A percentile compares a stretch with the other conserved stretches of the same genome.
Evolutionary conservation across 352 stramenopile species (phyloP).

Genomic region (Achlya hypogyna): DNA sequence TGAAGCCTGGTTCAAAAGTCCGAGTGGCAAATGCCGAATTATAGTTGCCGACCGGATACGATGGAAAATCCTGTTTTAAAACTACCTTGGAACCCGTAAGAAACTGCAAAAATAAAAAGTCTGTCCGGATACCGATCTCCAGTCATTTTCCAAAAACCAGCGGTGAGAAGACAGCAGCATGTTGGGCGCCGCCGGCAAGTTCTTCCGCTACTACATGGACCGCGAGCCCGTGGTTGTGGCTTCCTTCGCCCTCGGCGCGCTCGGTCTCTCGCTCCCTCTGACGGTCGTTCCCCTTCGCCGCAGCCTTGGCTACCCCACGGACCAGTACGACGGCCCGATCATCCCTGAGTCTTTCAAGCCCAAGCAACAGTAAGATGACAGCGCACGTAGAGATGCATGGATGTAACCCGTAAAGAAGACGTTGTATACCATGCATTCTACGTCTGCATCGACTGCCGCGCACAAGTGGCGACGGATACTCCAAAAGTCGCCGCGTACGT

Average conservation of each 20-base stretch:
- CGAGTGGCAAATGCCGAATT: no score
- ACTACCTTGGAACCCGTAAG: neutral
- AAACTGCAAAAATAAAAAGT: neutral
- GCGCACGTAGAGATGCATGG: conserved; percentile 56
- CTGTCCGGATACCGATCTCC: conserved; percentile 1
- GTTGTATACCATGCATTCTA: no score
- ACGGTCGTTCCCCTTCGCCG: conserved; percentile 76
- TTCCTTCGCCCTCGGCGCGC: conserved; percentile 62
- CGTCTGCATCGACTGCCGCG: neutral
- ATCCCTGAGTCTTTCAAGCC: conserved; percentile 40
- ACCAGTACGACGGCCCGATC: conserved; percentile 84
- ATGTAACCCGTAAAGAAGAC: conserved; percentile 35
- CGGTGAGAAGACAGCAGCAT: neutral
- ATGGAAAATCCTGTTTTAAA: no score
- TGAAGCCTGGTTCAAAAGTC: no score
- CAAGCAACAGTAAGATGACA: conserved; percentile 16
- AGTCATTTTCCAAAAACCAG: conserved; percentile 13
- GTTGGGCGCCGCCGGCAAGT: conserved; percentile 35
- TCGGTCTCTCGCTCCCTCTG: conserved; percentile 57
- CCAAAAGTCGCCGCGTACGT: conserved; percentile 47
- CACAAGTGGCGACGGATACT: neutral
- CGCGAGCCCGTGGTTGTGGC: conserved; percentile 80
- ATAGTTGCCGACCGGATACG: no score
- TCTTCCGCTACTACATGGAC: conserved; percentile 77
- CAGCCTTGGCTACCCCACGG: conserved; percentile 74